Evolutionary conservation across 192 early-diverging fungal genomes (phyloP), one percentile per base, ranked within the genome.

Genomic region (Backusella mclennaniae): DNA sequence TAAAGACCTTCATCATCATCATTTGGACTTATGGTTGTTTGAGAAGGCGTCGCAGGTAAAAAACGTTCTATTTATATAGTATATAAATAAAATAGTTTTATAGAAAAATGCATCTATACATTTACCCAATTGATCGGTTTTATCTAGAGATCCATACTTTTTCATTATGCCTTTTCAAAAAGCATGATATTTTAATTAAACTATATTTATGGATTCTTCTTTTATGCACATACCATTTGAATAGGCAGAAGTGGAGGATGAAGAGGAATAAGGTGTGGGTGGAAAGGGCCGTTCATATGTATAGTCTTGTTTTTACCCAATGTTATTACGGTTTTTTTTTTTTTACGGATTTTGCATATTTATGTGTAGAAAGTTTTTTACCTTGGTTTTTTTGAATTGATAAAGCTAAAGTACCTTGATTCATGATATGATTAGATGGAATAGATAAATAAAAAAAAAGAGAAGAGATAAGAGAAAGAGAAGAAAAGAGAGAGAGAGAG

Each of bases 1-100:
- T 79, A 79, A 14, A 75, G 36, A 36, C 73, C 69, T 59, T 79
- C 78, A 38, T 79, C 73, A 35, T 75, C 67, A 53, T 67, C 66
- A 53, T 77, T 42, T 41, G 33, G 53, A 69, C 69, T 63, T 17
- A 71, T 29, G 5, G 52, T 44, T 1, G 76, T 59, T 44, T 38
- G 35, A 26, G 68, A 35, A 69, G 68, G 67, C 36, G 67, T 63
- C 9, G 56, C 56, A 63, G 56, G 56, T 63, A 63, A 26, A 14
- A 63, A 63, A 29, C 56, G 56, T 63, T 63, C 56, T 63, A 59
- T 56, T 21, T 63, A 21, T 15, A 19, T 23, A 8, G 5, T 63
- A 7, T 15, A n/a, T 49, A 29, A 56, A 49, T 26, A 12, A 4
- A 29, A 23, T 67, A 11, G 3, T 67, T 35, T 53, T 53, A 7